Evolutionary conservation across 495 filamentous ascomycete species (phyloP), one percentile per base, ranked within the genome.

Genomic region (Glonium stellatum): DNA sequence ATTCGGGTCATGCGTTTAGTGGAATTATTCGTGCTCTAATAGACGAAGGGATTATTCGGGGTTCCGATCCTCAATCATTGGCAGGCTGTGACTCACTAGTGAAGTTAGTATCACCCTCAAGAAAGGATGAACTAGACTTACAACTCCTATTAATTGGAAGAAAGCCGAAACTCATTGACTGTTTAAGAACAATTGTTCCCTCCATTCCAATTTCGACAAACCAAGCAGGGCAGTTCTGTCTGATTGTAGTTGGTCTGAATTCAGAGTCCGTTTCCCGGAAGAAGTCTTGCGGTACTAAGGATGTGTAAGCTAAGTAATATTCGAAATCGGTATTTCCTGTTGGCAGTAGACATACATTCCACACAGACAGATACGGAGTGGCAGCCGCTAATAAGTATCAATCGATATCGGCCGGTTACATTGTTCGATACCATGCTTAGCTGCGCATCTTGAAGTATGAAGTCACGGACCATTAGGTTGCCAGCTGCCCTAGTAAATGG

Each of bases 381-480:
- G 44, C 44, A 48, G 18, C 9, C 44, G 22, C 44, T 48, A 22
- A 48, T 8, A 9, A 48, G 44, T 18, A 48, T 48, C 44, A 48
- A 19, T 18, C 44, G 44, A 22, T 48, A 48, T 9, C 18, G 6
- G 18, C 13, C 18, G 5, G 44, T 13, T 19, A 48, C 11, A 18
- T 8, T 12, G 15, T 48, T 48, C 18, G 18, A 12, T 13, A 48
- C 5, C 18, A 48, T 18, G 13, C 44, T 48, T 19, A 48, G 13
- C 6, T 48, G 44, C 1, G 44, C 44, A 8, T 48, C 22, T 12
- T 8, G 13, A 15, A 55, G 27, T 5, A 36, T 18, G 10, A 21
- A 22, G 35, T 55, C 25, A 11, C 35, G 53, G 12, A 55, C 53
- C 19, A 55, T 41, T 10, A 55, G 25, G 35, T 55, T 35, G 19